Base-by-base conservation (phyloP, 2,329 filamentous ascomycete genomes). In the Nemania bipapillata region DNA sequence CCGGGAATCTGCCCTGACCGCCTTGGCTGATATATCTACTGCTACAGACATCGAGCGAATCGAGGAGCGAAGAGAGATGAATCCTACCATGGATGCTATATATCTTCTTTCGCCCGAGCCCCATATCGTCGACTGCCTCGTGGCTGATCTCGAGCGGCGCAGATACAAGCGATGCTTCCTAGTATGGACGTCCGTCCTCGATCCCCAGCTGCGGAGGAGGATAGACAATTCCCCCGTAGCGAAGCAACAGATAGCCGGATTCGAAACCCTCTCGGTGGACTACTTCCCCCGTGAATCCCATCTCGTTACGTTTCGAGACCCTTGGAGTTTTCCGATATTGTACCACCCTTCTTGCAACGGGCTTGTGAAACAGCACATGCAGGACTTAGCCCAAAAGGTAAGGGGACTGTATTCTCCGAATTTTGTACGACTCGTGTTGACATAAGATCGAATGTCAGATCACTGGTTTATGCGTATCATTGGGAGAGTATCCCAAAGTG, bases 401-500 rank as follows among this genome's bases (percentile, higher is more conserved):
- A 58, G 72, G 53, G 28, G 26, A 30, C 15, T 11, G 9, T 30
- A 32, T 9, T 55, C 32, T 42, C 3, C 8, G 53, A 15, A 26
- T 12, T 26, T 49, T 32, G 45, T 53, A 6, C 53, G 50, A 42
- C 37, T 22, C 26, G 11, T 57, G 50, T 69, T 75, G 42, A 76
- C 71, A 32, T 40, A 26, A 42, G 35, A 8, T 50, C 17, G n/a
- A 56, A 58, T 68, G 17, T 24, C 71, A 94, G 92, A 91, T 96
- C 72, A 92, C 93, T 3, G 91, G 93, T 32, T 86, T 97, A 30
- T 99, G 96, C 78, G 93, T 97, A 47, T 91, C 93, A 0, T 82
- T 98, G n/a, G 94, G 94, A 72, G 96, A 99, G 80, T 95, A 96
- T 76, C 96, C 96, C 6, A 91, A 92, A 73, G 92, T 99, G 69